phyloP scores from a whole-genome alignment of 805 yeast genomes.

The Nakazawaea populi region DNA sequence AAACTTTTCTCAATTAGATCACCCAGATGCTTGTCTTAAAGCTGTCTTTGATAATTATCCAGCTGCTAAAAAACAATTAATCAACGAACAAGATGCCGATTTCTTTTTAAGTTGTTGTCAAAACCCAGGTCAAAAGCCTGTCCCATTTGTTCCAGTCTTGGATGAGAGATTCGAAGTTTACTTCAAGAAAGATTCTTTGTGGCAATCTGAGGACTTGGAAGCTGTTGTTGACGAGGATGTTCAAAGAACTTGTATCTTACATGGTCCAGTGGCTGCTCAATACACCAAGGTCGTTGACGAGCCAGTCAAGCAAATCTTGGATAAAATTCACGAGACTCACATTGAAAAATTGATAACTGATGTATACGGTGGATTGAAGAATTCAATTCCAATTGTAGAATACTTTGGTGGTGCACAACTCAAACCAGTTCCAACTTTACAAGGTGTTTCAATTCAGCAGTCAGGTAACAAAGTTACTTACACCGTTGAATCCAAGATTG shows the following conservation, averaged over 20 bases:
- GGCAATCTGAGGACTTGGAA: conserved; percentile 98
- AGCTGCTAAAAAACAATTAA: conserved; percentile 69
- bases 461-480: conserved; percentile 27
- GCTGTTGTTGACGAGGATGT: conserved; percentile 95
- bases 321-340: conserved; percentile 86
- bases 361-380: conserved; percentile 61
- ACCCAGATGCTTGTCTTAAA: conserved; percentile 58
- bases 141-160: conserved; percentile 93
- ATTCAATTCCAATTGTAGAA: conserved; percentile 81
- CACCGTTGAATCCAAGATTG: conserved; percentile 30
- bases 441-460: conserved; percentile 31
- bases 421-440: conserved; percentile 20
- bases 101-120: conserved; percentile 79
- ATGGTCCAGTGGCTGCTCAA: conserved; percentile 98
- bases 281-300: conserved; percentile 82
- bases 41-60: conserved; percentile 65
- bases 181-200: conserved; percentile 97
- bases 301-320: conserved; percentile 89
- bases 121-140: conserved; percentile 90
- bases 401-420: conserved; percentile 65
- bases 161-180: conserved; percentile 92
- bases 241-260: conserved; percentile 97
- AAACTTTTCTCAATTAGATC: conserved; percentile 58
- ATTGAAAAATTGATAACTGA: conserved; percentile 63
- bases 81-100: conserved; percentile 94